These are phyloP conservation scores for Chlorella ohadii DNA, from an alignment of 139 green algal genomes.

Conservation along the genomic window DNA sequence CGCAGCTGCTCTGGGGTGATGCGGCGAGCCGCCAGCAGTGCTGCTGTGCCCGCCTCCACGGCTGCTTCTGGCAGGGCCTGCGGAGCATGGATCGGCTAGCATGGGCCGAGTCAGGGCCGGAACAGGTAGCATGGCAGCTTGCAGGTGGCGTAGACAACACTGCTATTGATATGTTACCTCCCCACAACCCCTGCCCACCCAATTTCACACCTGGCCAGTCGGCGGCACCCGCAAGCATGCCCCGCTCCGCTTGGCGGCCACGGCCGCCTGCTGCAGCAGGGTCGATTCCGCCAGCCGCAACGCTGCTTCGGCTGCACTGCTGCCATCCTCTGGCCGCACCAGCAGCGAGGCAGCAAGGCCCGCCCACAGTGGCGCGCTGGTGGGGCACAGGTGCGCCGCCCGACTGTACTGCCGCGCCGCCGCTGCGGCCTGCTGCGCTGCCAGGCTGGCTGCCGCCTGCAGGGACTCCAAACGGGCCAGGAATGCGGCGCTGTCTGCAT, in stretches of 20 bases:
- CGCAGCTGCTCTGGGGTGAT: not conserved
- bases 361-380: not conserved
- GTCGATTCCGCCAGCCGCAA: conserved; percentile 21
- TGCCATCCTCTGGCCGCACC: not conserved
- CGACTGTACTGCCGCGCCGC: conserved; percentile 2
- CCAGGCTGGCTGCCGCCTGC: conserved; percentile 33
- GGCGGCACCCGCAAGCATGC: not conserved
- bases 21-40: not conserved
- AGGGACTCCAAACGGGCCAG: not conserved
- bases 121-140: not conserved
- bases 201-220: not conserved
- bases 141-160: too few species aligned
- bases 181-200: not conserved
- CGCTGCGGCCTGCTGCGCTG: not conserved
- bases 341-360: conserved; percentile 16
- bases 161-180: too few species aligned
- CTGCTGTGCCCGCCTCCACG: not conserved
- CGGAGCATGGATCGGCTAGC: not conserved
- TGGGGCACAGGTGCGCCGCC: conserved; percentile 49
- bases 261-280: not conserved
- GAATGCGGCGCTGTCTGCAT: not conserved
- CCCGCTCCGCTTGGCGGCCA: not conserved
- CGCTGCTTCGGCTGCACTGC: conserved; percentile 14
- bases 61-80: conserved; percentile 17
- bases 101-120: too few species aligned